Evolutionary conservation across 2,329 filamentous ascomycete genomes (phyloP), one percentile per base, ranked within the genome.

Genomic region (Grosmannia serpens): DNA sequence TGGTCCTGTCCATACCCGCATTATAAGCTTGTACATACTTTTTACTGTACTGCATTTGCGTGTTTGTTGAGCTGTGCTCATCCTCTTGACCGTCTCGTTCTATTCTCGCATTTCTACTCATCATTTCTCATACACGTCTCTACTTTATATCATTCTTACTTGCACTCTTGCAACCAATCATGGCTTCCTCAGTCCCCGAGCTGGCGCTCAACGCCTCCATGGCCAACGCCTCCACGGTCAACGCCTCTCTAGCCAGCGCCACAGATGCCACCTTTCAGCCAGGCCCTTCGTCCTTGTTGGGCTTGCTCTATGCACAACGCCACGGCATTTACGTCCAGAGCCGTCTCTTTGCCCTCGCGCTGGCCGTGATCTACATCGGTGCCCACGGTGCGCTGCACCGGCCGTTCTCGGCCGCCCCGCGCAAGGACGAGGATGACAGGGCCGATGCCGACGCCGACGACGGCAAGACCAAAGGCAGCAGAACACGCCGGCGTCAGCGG

Each of bases 311-410:
- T n/a, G 22, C 22, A 4, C 46, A 62, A 50, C 52, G 56, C 50
- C 72, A 75, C 58, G 72, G 77, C 59, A 65, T 82, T 44, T 53
- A 75, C 1, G 70, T 82, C 13, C 74, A 81, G 61, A 59, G 68
- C 20, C 75, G 76, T 62, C 74, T 83, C 52, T 69, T 82, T 59
- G 67, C 85, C 60, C 86, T 88, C 31, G 86, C 91, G 17, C 71
- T 96, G 20, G 84, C 88, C 62, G 89, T 91, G 57, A 95, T 96
- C 67, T 94, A 88, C 71, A 79, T 89, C 6, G 89, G 88, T 53
- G 84, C 91, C 10, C 88, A 96, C 70, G 89, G 88, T n/a, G 88
- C 91, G 1, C 80, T 97, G 24, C 85, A 87, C 17, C 82, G 90
- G 22, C 92, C 92, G 1, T 84, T 87, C 0, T 95, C 91, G 1